A percentile compares a stretch with the other conserved stretches of the same genome.
phyloP scores from a whole-genome alignment of 73 alveolate species.

The Halteria grandinella region DNA sequence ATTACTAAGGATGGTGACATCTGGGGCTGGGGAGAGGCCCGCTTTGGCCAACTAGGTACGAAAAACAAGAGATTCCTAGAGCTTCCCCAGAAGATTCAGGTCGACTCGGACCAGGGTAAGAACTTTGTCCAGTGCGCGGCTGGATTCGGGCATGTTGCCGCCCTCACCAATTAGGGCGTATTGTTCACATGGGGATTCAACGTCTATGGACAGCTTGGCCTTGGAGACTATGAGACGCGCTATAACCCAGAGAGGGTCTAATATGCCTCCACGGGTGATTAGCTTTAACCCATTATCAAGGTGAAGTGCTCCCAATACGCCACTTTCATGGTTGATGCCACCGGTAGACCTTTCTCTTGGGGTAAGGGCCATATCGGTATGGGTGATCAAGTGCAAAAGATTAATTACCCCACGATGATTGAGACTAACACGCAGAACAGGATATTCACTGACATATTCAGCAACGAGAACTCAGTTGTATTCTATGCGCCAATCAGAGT shows the following conservation, averaged over 20 bases:
- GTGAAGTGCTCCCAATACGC: conserved; percentile 92
- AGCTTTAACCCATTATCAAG: conserved; percentile 77
- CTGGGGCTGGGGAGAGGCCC: conserved; percentile 99
- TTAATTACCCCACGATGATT: conserved; percentile 83
- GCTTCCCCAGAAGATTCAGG: conserved; percentile 80
- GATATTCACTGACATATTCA: conserved; percentile 90
- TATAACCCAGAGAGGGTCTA: conserved; percentile 89
- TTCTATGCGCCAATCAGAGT: conserved; percentile 98
- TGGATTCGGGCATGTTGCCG: conserved; percentile 98
- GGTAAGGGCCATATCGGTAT: conserved; percentile 98
- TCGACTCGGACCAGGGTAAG: conserved; percentile 70
- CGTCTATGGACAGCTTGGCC: conserved; percentile 96
- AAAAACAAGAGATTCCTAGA: conserved; percentile 86
- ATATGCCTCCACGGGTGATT: conserved; percentile 80
- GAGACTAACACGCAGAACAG: conserved; percentile 88
- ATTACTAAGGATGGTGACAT: conserved; percentile 88
- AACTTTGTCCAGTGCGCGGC: conserved; percentile 86
- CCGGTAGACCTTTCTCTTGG: conserved; percentile 95
- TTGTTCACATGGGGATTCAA: conserved; percentile 96
- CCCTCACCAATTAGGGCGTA: conserved; percentile 89
- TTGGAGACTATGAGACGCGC: conserved; percentile 87
- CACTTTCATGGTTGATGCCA: conserved; percentile 84
- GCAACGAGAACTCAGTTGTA: conserved; percentile 91
- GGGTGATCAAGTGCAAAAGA: conserved; percentile 69
- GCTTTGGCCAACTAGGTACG: conserved; percentile 95